These are phyloP conservation scores for Thecaphora thlaspeos DNA, from an alignment of 1,284 basidiomycete genomes.

Conservation along the genomic window DNA sequence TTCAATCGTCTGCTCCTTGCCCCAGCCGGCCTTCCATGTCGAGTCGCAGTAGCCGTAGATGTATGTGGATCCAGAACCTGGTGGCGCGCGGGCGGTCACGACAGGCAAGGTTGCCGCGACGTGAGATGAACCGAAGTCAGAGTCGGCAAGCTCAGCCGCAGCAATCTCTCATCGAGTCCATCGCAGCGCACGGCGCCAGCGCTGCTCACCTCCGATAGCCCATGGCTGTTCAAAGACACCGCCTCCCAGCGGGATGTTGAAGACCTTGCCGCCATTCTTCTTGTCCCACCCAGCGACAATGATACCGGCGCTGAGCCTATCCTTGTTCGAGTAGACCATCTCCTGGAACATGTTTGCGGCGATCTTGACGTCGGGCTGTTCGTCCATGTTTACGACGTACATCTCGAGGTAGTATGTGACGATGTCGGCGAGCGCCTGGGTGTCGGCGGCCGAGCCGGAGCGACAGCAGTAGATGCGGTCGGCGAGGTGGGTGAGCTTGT, in stretches of 20 bases:
- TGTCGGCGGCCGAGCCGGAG: constrained; percentile 95
- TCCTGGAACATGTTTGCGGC: constrained; percentile 84
- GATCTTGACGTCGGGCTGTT: constrained; percentile 75
- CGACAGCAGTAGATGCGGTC: constrained; percentile 99
- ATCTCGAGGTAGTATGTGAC: constrained; percentile 85
- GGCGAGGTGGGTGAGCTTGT: constrained; percentile 95
- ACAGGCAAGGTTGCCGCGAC: background rate
- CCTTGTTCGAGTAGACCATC: constrained; percentile 91
- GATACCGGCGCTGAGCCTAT: constrained; percentile 80
- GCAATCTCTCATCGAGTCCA: too few species aligned
- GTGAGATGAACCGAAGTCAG: background rate
- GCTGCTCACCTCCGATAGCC: constrained; percentile 44
- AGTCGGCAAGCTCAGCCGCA: too few species aligned
- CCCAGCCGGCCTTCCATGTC: constrained; percentile 94
- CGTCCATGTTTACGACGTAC: constrained; percentile 72
- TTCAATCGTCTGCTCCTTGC: constrained; percentile 80
- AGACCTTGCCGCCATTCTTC: constrained; percentile 87
- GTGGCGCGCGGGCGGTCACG: background rate
- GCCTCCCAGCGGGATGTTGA: constrained; percentile 66
- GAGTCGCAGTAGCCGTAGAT: constrained; percentile 99
- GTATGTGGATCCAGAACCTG: constrained; percentile 93
- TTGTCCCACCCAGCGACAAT: constrained; percentile 99
- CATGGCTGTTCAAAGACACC: constrained; percentile 54
- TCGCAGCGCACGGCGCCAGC: too few species aligned
- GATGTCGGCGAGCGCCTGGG: constrained; percentile 87